Percentiles rank a stretch among this genome's conserved stretches.
Conservation (phyloP, 768 basidiomycete genomes). For the Jaapia argillacea region DNA sequence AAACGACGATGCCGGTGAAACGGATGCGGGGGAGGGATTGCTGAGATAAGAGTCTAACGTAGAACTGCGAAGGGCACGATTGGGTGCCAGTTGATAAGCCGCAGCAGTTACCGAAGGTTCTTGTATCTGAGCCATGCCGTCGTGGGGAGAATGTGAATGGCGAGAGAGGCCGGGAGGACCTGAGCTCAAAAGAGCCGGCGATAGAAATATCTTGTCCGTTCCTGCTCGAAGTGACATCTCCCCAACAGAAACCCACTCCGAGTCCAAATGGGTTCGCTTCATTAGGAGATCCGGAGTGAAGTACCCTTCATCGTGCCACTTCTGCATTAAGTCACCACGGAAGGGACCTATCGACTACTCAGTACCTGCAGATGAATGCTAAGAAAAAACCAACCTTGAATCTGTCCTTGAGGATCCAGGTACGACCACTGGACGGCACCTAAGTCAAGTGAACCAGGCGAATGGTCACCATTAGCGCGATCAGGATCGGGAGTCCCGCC, state of each 20-base stretch:
- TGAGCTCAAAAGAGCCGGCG: conserved; percentile 28
- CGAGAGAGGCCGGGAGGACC: conserved; percentile 47
- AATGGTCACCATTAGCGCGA: too few species aligned
- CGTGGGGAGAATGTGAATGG: conserved; percentile 39
- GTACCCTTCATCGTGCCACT: conserved; percentile 88
- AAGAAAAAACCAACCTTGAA: conserved; percentile 57
- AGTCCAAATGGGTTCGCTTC: conserved; percentile 67
- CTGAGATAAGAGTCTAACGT: conserved; percentile 54
- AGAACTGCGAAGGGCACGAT: conserved; percentile 46
- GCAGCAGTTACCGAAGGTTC: conserved; percentile 32
- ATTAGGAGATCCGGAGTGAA: conserved; percentile 77
- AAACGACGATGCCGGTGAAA: conserved; percentile 68
- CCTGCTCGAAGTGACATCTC: conserved; percentile 44
- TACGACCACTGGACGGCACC: conserved; percentile 80
- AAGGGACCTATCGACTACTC: conserved; percentile 60
- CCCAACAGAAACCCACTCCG: conserved; percentile 56
- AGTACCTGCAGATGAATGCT: not conserved
- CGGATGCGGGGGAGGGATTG: conserved; percentile 44
- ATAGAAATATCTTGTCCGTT: conserved; percentile 54
- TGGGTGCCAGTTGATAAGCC: conserved; percentile 61
- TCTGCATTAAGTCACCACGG: conserved; percentile 83
- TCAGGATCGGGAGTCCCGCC: too few species aligned
- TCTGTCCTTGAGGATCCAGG: conserved; percentile 82
- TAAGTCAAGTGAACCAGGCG: conserved; percentile 28
- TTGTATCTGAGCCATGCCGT: conserved; percentile 25